Conservation (phyloP, 1,139 yeast genomes). For the Geotrichum armillariae region DNA sequence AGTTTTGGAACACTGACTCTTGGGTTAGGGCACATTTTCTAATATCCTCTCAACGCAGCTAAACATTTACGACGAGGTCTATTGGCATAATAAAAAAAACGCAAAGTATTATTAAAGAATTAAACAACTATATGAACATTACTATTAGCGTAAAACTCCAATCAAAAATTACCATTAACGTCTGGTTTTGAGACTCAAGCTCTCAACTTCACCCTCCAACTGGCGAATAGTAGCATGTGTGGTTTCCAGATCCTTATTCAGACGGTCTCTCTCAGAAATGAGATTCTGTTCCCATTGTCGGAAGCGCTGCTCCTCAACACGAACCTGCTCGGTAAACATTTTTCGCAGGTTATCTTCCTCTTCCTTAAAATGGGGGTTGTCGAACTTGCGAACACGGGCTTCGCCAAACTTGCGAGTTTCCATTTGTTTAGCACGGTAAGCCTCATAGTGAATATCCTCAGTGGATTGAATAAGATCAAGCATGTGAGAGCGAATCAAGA, state of each 20-base stretch:
- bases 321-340: constrained; percentile 97
- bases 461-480: constrained; percentile 85
- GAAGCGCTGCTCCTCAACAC: constrained; percentile 94
- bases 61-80: too few relatives aligned
- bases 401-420: constrained; percentile 57
- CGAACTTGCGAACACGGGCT: constrained; percentile 46
- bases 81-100: background rate
- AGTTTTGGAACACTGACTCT: too few relatives aligned
- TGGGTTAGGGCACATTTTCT: too few relatives aligned
- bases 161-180: background rate
- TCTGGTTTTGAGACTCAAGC: constrained; percentile 24
- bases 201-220: constrained; percentile 38
- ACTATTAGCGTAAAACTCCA: background rate
- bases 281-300: constrained; percentile 98
- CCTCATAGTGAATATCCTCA: constrained; percentile 90
- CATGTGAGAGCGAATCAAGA: constrained; percentile 89
- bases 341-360: constrained; percentile 94
- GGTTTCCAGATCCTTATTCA: constrained; percentile 90
- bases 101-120: background rate
- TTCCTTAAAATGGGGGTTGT: constrained; percentile 91
- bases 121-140: background rate
- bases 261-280: constrained; percentile 89
- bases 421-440: constrained; percentile 80
- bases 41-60: too few relatives aligned
- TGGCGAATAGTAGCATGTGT: constrained; percentile 54